Evolutionary conservation across 73 alveolate species (phyloP).

Genomic region (Tetrahymena malaccensis): DNA sequence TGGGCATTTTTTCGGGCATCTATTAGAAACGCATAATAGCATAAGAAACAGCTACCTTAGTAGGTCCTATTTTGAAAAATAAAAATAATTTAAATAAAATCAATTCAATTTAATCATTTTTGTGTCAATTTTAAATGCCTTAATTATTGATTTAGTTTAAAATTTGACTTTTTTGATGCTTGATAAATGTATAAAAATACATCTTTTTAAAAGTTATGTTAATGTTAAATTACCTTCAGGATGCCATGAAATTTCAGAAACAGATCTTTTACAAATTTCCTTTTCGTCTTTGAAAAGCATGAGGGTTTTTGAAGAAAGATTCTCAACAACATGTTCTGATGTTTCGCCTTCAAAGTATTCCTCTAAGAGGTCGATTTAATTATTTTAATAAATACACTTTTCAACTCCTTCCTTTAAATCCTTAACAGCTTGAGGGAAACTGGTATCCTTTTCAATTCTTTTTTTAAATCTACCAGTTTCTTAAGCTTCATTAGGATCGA

Average conservation of each 20-base stretch:
- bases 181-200: not conserved
- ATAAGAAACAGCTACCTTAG: constrained; percentile 79
- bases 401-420: constrained; percentile 76
- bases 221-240: constrained; percentile 62
- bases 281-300: constrained; percentile 83
- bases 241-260: constrained; percentile 92
- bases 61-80: constrained; percentile 3
- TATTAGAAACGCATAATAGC: constrained; percentile 73
- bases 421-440: constrained; percentile 73
- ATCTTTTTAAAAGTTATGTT: not conserved
- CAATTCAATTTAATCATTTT: no score
- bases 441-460: constrained; percentile 74
- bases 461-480: constrained; percentile 71
- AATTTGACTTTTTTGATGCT: no score
- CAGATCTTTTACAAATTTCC: constrained; percentile 73
- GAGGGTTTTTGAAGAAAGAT: constrained; percentile 85
- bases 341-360: constrained; percentile 92
- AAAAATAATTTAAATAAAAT: no score
- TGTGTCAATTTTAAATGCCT: not conserved
- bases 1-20: constrained; percentile 78
- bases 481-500: constrained; percentile 71
- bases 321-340: constrained; percentile 84
- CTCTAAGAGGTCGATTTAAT: constrained; percentile 94
- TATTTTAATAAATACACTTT: constrained; percentile 82
- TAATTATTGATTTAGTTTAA: not conserved